Conservation (phyloP, 208 protist species). For the Trypanosoma mega region DNA sequence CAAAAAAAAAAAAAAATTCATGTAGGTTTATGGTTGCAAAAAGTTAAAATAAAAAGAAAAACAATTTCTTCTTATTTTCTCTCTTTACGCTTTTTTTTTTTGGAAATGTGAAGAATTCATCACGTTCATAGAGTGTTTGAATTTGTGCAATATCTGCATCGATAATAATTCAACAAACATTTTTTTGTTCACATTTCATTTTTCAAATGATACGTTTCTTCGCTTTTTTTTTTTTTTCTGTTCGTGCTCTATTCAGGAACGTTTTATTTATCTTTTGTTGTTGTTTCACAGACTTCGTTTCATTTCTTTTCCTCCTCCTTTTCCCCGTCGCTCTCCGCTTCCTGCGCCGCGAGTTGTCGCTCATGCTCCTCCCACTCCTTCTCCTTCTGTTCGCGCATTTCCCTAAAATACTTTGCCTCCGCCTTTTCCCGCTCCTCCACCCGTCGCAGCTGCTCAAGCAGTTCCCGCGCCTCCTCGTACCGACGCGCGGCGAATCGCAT, state of each 20-base stretch:
- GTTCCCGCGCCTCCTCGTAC: slow-evolving; percentile 63
- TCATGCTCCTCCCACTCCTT: slow-evolving; percentile 72
- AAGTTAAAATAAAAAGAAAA: neutral
- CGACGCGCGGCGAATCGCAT: slow-evolving; percentile 54
- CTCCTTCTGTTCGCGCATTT: slow-evolving; percentile 70
- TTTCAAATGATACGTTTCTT: no score
- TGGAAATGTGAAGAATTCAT: no score
- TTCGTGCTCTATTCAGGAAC: neutral
- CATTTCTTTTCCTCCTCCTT: slow-evolving; percentile 19
- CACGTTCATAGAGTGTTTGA: no score
- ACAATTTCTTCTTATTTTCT: neutral
- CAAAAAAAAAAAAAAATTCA: neutral
- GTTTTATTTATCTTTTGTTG: neutral
- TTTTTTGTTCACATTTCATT: no score
- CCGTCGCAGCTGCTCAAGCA: slow-evolving; percentile 72
- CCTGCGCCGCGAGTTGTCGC: slow-evolving; percentile 9
- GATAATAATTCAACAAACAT: no score
- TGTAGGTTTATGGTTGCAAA: neutral
- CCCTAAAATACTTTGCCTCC: slow-evolving; percentile 72
- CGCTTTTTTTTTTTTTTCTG: neutral
- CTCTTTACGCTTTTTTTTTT: no score
- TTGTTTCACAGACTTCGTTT: neutral
- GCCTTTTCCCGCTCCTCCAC: slow-evolving; percentile 81
- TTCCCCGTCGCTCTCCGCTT: slow-evolving; percentile 28
- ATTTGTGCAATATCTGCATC: no score